phyloP scores from a whole-genome alignment of 2,329 filamentous ascomycete species.

The Epichloe gansuensis region DNA sequence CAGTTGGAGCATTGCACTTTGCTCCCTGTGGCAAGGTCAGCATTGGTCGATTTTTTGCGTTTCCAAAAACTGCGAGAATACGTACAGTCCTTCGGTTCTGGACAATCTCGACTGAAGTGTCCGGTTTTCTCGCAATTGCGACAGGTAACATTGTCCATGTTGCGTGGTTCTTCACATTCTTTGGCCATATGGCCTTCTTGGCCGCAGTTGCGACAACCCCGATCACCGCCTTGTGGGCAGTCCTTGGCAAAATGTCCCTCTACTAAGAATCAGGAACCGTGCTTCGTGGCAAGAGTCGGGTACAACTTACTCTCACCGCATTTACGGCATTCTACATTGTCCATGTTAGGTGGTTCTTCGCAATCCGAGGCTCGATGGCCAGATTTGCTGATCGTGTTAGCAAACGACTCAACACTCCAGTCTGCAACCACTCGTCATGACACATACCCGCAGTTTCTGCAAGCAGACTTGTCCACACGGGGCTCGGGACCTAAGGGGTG shows the following conservation, averaged over 20 bases:
- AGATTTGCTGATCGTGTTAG: slow-evolving; percentile 24
- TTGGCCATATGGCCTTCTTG: slow-evolving; percentile 44
- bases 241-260: slow-evolving; percentile 50
- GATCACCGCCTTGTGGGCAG: slow-evolving; percentile 46
- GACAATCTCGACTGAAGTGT: slow-evolving; percentile 50
- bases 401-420: background rate
- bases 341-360: slow-evolving; percentile 47
- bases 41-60: background rate
- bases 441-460: slow-evolving; percentile 51
- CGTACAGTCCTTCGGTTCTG: slow-evolving; percentile 35
- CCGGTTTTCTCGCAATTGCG: slow-evolving; percentile 47
- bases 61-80: background rate
- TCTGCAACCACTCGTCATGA: background rate
- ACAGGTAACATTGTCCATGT: slow-evolving; percentile 39
- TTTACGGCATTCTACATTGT: slow-evolving; percentile 51
- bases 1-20: slow-evolving; percentile 28
- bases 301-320: slow-evolving; percentile 43
- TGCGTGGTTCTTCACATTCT: slow-evolving; percentile 35
- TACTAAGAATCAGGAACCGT: slow-evolving; percentile 14
- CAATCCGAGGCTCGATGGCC: slow-evolving; percentile 40
- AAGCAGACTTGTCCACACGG: slow-evolving; percentile 50
- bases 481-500: slow-evolving; percentile 37
- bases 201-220: slow-evolving; percentile 50
- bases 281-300: background rate
- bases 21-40: slow-evolving; percentile 17